A percentile compares a stretch with the other conserved stretches of the same genome.
These are phyloP conservation scores for Diaporthe eres DNA, from an alignment of 2,329 filamentous ascomycete genomes.

Conservation along the genomic window DNA sequence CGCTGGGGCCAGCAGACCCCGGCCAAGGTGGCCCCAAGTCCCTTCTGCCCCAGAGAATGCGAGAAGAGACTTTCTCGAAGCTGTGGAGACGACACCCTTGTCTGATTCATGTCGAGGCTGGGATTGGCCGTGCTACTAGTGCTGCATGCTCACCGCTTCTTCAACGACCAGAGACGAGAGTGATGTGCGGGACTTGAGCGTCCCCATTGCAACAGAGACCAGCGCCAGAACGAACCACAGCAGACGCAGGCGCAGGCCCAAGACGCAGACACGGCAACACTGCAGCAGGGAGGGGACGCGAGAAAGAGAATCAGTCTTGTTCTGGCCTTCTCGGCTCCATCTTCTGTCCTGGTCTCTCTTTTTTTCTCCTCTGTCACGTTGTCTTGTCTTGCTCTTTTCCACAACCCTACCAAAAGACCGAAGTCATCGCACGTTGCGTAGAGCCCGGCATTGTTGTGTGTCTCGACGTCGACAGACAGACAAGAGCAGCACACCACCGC, in stretches of 20 bases:
- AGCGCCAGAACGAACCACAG: slow-evolving; percentile 33
- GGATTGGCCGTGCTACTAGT: slow-evolving; percentile 38
- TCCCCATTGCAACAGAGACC: slow-evolving; percentile 40
- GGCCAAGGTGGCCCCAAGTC: slow-evolving; percentile 27
- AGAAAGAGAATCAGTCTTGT: slow-evolving; percentile 34
- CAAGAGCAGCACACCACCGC: background rate
- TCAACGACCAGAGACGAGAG: slow-evolving; percentile 42
- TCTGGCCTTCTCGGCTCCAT: slow-evolving; percentile 37
- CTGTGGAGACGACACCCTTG: slow-evolving; percentile 32
- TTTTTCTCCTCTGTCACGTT: slow-evolving; percentile 46
- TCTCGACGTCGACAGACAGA: slow-evolving; percentile 31
- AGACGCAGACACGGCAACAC: slow-evolving; percentile 29
- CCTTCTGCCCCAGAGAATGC: slow-evolving; percentile 35
- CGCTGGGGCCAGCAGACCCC: slow-evolving; percentile 33
- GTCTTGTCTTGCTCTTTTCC: slow-evolving; percentile 42
- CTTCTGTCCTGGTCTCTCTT: slow-evolving; percentile 36
- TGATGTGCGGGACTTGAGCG: slow-evolving; percentile 41
- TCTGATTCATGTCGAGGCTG: slow-evolving; percentile 37
- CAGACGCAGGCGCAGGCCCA: slow-evolving; percentile 32
- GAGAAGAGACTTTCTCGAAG: slow-evolving; percentile 40
- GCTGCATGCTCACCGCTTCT: slow-evolving; percentile 50
- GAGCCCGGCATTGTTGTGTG: slow-evolving; percentile 31
- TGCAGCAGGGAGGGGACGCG: slow-evolving; percentile 35
- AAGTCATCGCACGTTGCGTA: slow-evolving; percentile 37
- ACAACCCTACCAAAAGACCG: slow-evolving; percentile 50